Evolutionary conservation across 2,329 filamentous ascomycete species (phyloP).

Genomic region (Phyllosticta capitalensis): DNA sequence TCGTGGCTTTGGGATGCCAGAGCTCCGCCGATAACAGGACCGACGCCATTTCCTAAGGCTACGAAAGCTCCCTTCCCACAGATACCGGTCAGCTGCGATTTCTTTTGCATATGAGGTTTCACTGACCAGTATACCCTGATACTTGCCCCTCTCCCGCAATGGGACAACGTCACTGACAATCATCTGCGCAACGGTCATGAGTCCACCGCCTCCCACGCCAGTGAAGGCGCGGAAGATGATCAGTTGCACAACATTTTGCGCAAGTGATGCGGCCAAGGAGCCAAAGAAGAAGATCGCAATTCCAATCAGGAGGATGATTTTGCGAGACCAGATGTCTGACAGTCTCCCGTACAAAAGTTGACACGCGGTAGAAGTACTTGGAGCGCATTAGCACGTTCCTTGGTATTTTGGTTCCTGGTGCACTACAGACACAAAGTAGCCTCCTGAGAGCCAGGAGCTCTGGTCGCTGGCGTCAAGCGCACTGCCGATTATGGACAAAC

Average conservation of each 20-base stretch:
- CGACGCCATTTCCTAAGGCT: slow-evolving; percentile 45
- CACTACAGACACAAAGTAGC: slow-evolving; percentile 39
- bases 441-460: slow-evolving; percentile 46
- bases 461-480: slow-evolving; percentile 41
- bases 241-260: slow-evolving; percentile 32
- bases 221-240: slow-evolving; percentile 19
- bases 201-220: slow-evolving; percentile 16
- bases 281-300: slow-evolving; percentile 41
- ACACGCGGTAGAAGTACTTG: slow-evolving; percentile 34
- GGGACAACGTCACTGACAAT: slow-evolving; percentile 22
- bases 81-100: neutral
- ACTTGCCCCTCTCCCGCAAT: slow-evolving; percentile 21
- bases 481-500: slow-evolving; percentile 46
- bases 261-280: slow-evolving; percentile 35
- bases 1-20: slow-evolving; percentile 26
- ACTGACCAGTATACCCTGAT: slow-evolving; percentile 16
- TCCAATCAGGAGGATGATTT: slow-evolving; percentile 41
- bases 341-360: slow-evolving; percentile 46
- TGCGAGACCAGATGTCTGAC: slow-evolving; percentile 50
- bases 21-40: slow-evolving; percentile 45
- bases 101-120: neutral
- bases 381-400: neutral
- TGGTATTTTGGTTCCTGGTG: slow-evolving; percentile 18
- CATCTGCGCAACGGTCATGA: slow-evolving; percentile 21
- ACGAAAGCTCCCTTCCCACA: slow-evolving; percentile 38